Evolutionary conservation across 2,329 filamentous ascomycete genomes (phyloP), one percentile per base, ranked within the genome.

Genomic region (Ascosphaera aggregata): DNA sequence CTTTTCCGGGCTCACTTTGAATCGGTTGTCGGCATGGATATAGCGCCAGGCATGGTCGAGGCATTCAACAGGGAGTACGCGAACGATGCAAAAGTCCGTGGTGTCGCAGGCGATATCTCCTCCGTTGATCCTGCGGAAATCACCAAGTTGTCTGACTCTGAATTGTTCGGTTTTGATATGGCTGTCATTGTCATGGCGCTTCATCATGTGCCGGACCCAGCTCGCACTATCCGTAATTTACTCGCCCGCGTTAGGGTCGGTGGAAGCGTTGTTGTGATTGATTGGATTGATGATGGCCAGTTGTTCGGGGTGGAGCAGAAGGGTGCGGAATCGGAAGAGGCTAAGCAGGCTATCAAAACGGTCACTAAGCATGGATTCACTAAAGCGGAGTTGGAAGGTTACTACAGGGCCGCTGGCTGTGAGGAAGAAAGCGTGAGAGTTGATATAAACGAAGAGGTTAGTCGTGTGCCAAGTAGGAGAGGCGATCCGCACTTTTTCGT

Each of bases 161-260:
- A 45, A 11, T 41, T 44, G 22, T 43, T 40, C 35, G 40, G 42
- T n/a, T 46, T 46, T 19, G 43, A 46, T 31, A 41, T 46, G 5
- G 40, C 41, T 9, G 41, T 42, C 32, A 41, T 37, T 18, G 39
- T 34, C 30, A 18, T 44, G 3, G 43, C 43, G 13, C 39, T 46
- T 20, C 45, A 46, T 30, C 45, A 46, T 24, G 37, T 46, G 18
- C 40, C 39, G 15, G 34, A 46, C 16, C 40, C 42, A 17, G 38
- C 41, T 27, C 15, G 15, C 7, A 18, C 39, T 5, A 22, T 45
- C 18, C 40, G 39, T 13, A 16, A 27, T 13, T 9, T 45, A 19
- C 30, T 40, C 4, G 43, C 44, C 31, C 40, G 45, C 8, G 32
- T 46, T 13, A 36, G 40, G 9, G 41, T 41, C 13, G 43, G 41